Percentiles rank a stretch among this genome's conserved stretches.
phyloP scores from a whole-genome alignment of 2,329 filamentous ascomycete species.

The Trichoderma guizhouense region DNA sequence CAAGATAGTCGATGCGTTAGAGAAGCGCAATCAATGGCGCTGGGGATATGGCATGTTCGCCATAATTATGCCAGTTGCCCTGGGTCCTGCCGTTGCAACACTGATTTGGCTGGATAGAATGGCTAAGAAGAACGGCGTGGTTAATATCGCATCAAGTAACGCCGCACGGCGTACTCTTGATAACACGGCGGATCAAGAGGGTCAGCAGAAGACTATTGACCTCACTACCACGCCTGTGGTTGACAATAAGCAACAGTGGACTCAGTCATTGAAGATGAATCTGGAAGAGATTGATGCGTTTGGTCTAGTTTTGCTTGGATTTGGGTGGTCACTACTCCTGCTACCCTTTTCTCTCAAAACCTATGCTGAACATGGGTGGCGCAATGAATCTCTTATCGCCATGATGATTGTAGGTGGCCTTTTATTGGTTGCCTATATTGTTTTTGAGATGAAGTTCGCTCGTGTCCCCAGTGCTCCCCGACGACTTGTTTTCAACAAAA shows the following conservation, averaged over 20 bases:
- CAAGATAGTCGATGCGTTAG: slow-evolving; percentile 40
- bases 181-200: background rate
- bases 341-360: slow-evolving; percentile 61
- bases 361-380: slow-evolving; percentile 40
- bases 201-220: background rate
- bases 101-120: slow-evolving; percentile 55
- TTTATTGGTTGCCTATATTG: slow-evolving; percentile 40
- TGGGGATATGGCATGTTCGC: slow-evolving; percentile 57
- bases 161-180: slow-evolving; percentile 35
- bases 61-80: slow-evolving; percentile 55
- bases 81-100: slow-evolving; percentile 51
- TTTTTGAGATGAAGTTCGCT: slow-evolving; percentile 43
- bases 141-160: slow-evolving; percentile 33
- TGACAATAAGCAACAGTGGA: slow-evolving; percentile 25
- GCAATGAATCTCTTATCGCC: slow-evolving; percentile 40
- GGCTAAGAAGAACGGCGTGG: slow-evolving; percentile 50
- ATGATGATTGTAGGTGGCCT: slow-evolving; percentile 40
- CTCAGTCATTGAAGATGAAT: slow-evolving; percentile 34
- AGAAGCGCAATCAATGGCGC: slow-evolving; percentile 24
- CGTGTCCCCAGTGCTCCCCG: slow-evolving; percentile 26
- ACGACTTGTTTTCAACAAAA: slow-evolving; percentile 30
- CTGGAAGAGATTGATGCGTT: slow-evolving; percentile 36
- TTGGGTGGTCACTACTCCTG: slow-evolving; percentile 57
- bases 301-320: slow-evolving; percentile 45
- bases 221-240: slow-evolving; percentile 19